These are phyloP conservation scores for Pseudogymnoascus sp. DNA, from an alignment of 2,329 filamentous ascomycete genomes.

Conservation along the genomic window DNA sequence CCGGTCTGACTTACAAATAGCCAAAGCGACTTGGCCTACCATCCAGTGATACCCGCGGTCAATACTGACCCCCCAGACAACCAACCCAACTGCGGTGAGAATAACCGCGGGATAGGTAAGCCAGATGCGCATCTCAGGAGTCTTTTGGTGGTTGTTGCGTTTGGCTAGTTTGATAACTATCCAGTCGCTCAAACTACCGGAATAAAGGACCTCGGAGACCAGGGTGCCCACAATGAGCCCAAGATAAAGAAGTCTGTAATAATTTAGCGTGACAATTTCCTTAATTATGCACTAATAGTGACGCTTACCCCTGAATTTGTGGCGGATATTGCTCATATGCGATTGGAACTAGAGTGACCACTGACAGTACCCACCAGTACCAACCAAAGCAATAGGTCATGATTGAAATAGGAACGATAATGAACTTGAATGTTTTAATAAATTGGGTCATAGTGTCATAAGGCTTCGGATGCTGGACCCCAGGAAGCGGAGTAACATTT, in stretches of 20 bases:
- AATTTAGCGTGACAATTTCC: slow-evolving; percentile 11
- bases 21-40: slow-evolving; percentile 48
- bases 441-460: slow-evolving; percentile 42
- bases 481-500: slow-evolving; percentile 37
- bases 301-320: not conserved
- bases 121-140: slow-evolving; percentile 35
- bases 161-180: slow-evolving; percentile 29
- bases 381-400: slow-evolving; percentile 45
- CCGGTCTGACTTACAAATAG: slow-evolving; percentile 39
- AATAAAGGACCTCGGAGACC: slow-evolving; percentile 43
- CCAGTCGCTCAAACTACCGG: slow-evolving; percentile 28
- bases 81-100: slow-evolving; percentile 41
- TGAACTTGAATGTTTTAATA: slow-evolving; percentile 39
- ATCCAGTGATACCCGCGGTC: slow-evolving; percentile 49
- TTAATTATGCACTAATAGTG: not conserved
- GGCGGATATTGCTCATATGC: not conserved
- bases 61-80: slow-evolving; percentile 49
- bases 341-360: not conserved
- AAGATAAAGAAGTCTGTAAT: slow-evolving; percentile 40
- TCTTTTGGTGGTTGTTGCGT: slow-evolving; percentile 31
- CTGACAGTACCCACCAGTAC: slow-evolving; percentile 44
- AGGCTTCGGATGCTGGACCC: slow-evolving; percentile 43
- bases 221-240: slow-evolving; percentile 48
- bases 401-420: slow-evolving; percentile 39
- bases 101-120: slow-evolving; percentile 45